Percentiles rank a stretch among this genome's conserved stretches.
Conservation (phyloP, 345 rosid genomes). For the Psidium guajava region DNA sequence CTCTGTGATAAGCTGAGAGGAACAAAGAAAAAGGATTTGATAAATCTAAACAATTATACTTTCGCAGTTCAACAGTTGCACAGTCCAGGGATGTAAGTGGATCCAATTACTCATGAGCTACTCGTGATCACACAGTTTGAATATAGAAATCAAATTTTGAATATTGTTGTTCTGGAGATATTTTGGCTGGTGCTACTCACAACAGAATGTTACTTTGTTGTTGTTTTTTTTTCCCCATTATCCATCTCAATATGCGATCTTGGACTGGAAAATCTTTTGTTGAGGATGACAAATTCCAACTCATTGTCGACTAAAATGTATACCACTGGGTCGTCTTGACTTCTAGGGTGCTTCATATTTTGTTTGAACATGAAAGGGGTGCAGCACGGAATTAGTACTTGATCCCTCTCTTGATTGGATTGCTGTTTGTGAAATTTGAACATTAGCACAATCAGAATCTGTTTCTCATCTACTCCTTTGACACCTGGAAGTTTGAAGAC, state of each 20-base stretch:
- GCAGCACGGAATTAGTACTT: background rate
- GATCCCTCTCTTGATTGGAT: background rate
- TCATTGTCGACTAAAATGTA: background rate
- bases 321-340: background rate
- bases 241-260: background rate
- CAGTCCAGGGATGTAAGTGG: background rate
- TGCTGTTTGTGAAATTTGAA: background rate
- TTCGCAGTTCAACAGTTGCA: background rate
- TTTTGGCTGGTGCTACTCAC: background rate
- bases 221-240: background rate
- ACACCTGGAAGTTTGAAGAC: background rate
- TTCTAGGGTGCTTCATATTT: background rate
- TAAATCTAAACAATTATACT: background rate
- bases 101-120: background rate
- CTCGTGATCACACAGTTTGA: background rate
- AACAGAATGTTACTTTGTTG: background rate
- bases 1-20: constrained; percentile 67
- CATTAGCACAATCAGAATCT: background rate
- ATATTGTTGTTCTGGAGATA: background rate
- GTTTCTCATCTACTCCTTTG: background rate
- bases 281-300: background rate
- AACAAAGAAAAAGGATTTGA: background rate
- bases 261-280: background rate
- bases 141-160: background rate
- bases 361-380: background rate